Base-by-base conservation (phyloP, 495 filamentous ascomycete species). In the Podospora conica region DNA sequence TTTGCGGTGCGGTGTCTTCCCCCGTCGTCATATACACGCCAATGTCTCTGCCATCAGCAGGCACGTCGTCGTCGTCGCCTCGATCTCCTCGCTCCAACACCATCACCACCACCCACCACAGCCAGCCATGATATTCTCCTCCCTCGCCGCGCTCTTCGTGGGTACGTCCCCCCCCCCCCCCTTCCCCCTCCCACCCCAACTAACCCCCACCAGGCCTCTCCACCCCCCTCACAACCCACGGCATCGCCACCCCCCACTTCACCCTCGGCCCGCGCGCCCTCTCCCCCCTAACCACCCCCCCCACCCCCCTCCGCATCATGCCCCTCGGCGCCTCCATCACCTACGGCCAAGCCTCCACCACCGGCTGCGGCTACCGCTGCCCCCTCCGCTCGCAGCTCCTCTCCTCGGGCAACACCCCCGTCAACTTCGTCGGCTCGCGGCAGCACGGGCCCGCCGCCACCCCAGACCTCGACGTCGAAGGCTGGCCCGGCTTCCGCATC, bases 271-370 rank as follows among this genome's bases (percentile, higher is more conserved):
- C 58, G 25, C 68, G 65, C 54, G 58, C 66, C 53, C 20, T 66
- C 53, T 23, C 57, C 10, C 58, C 70, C 25, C 68, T 78, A 48
- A 69, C 60, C 22, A 55, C 58, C n/a, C n/a, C 40, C 15, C 66
- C 66, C 27, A 64, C 74, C 8, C 71, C 71, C 5, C 77, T 86
- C 1, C 78, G 83, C 9, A 74, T 86, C 55, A 73, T 86, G 73
- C 80, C 84, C 0, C 77, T 87, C 6, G 85, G 85, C 1, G 85
- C 82, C 7, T 86, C 83, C 3, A 85, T 87, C 69, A 85, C 83
- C 4, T 76, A 71, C 53, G 85, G 85, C 2, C 76, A 77, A 28
- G 68, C 55, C 1, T 76, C 73, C 5, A 61, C 70, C 40, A 70
- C 76, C 55, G 76, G 74, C 60, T 79, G 76, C 62, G 78, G 78